These are phyloP conservation scores for Pseudisothecium myosuroides DNA, from an alignment of 225 moss, liverwort and hornwort genomes.

Conservation along the genomic window DNA sequence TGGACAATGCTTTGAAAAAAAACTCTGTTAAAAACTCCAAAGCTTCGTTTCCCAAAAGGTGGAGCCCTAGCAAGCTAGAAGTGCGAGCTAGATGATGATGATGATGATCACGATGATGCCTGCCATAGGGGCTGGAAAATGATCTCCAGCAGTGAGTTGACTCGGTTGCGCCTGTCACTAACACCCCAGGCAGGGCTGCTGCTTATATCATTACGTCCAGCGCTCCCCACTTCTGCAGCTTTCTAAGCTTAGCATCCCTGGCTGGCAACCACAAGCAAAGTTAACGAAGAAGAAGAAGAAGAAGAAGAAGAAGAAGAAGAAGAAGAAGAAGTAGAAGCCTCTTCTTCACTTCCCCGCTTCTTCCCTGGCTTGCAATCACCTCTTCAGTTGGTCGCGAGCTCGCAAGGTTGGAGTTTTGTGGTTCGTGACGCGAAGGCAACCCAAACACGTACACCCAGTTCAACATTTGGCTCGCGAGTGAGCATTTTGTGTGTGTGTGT, in stretches of 20 bases:
- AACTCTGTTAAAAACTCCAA: neutral
- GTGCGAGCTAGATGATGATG: neutral
- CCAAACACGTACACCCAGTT: neutral
- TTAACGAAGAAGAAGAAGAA: too few species aligned
- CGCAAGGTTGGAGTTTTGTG: neutral
- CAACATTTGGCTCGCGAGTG: neutral
- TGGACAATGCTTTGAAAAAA: neutral
- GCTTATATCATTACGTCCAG: slow-evolving; percentile 14
- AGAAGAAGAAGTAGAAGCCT: too few species aligned
- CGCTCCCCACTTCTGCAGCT: neutral
- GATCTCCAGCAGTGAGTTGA: slow-evolving; percentile 13
- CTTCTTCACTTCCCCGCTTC: neutral
- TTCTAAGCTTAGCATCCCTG: neutral
- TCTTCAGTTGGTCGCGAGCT: neutral
- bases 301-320: too few species aligned
- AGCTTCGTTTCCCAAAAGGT: neutral
- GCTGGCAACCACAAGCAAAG: neutral
- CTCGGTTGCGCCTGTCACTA: slow-evolving; percentile 18
- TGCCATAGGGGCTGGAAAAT: slow-evolving; percentile 2
- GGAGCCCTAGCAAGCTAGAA: neutral
- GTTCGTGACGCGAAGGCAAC: neutral
- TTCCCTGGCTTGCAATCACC: neutral
- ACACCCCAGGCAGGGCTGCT: neutral
- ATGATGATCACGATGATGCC: neutral
- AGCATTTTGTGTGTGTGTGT: neutral